Base-by-base conservation (phyloP, 2,329 filamentous ascomycete species). In the Nemania bipapillata region DNA sequence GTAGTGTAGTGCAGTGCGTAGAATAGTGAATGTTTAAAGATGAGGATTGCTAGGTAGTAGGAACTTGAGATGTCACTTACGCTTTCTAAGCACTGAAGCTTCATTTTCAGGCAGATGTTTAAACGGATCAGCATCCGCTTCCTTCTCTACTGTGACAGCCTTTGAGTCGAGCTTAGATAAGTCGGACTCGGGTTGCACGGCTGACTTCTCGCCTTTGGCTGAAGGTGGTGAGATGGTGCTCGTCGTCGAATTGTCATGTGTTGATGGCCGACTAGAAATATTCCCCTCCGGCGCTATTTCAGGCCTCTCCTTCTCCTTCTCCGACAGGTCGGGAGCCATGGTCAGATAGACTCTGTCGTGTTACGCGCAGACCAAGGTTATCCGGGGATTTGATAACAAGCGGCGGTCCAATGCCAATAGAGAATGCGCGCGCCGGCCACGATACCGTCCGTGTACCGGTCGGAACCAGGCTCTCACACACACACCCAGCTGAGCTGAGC, bases 71-170 rank as follows among this genome's bases (percentile, higher is more conserved):
- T 30, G 30, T 3, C 3, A 70, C 69, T 70, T 69, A 70, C 69
- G 92, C 66, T 83, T 84, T 77, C 86, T 89, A 69, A 96, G 81
- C 62, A 95, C 86, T 22, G 85, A 83, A 61, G 86, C 89, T 79
- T 95, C 91, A 66, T 90, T 77, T 8, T 86, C 79, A 1, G 91
- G 87, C 3, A 94, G 83, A 77, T 92, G 87, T 28, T 82, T 82
- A 75, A 88, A 89, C 3, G 86, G 82, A 74, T 89, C 86, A 32
- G 84, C 82, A 60, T 86, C 83, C 3, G 82, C 75, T 47, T 84
- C 82, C 20, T 81, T 77, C 11, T 77, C 66, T 12, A 77, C 74
- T 53, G 75, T 74, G 7, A 77, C 67, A n/a, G 81, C 78, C 58
- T 81, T 80, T 54, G 83, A 84, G 70, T 86, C 84, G 66, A 79